Conservation (phyloP, 352 stramenopile species). For the Phytophthora capsici region DNA sequence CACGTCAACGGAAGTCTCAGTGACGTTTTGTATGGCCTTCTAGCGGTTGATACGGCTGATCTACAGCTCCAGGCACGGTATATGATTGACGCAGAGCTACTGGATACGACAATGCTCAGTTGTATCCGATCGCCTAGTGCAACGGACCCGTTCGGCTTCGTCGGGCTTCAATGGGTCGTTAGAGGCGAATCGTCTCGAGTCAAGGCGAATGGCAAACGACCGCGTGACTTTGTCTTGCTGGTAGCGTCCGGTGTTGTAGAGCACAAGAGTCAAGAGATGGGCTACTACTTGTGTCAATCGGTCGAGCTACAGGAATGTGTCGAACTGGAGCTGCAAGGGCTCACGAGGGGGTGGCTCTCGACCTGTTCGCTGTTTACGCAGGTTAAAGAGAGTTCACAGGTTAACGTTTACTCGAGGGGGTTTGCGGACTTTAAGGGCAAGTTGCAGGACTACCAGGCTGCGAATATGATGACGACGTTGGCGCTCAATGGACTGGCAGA, state of each 20-base stretch:
- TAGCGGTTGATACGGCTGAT: slow-evolving; percentile 30
- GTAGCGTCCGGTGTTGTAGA: slow-evolving; percentile 35
- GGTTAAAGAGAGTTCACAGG: slow-evolving; percentile 2
- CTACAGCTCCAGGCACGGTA: slow-evolving; percentile 41
- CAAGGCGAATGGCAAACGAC: slow-evolving; percentile 21
- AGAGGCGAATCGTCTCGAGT: slow-evolving; percentile 22
- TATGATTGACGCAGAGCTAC: slow-evolving; percentile 33
- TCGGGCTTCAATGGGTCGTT: slow-evolving; percentile 43
- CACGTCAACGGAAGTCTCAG: slow-evolving; percentile 36
- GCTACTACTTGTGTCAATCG: slow-evolving; percentile 35
- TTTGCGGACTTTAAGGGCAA: slow-evolving; percentile 35
- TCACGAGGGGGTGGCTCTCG: slow-evolving; percentile 34
- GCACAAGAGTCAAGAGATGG: slow-evolving; percentile 25
- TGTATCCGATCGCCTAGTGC: slow-evolving; percentile 25
- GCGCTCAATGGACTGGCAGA: slow-evolving; percentile 35
- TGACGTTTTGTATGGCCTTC: slow-evolving; percentile 50
- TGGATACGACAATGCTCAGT: slow-evolving; percentile 36
- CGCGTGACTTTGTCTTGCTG: slow-evolving; percentile 45
- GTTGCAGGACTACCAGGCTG: slow-evolving; percentile 38
- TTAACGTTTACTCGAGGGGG: slow-evolving; percentile 33
- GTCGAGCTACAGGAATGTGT: slow-evolving; percentile 20
- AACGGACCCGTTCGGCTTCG: slow-evolving; percentile 37
- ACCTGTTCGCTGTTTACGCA: slow-evolving; percentile 37
- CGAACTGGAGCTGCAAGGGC: slow-evolving; percentile 9
- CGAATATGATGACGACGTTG: slow-evolving; percentile 27